phyloP scores from a whole-genome alignment of 257 asterid species.

The Datura wrightii region DNA sequence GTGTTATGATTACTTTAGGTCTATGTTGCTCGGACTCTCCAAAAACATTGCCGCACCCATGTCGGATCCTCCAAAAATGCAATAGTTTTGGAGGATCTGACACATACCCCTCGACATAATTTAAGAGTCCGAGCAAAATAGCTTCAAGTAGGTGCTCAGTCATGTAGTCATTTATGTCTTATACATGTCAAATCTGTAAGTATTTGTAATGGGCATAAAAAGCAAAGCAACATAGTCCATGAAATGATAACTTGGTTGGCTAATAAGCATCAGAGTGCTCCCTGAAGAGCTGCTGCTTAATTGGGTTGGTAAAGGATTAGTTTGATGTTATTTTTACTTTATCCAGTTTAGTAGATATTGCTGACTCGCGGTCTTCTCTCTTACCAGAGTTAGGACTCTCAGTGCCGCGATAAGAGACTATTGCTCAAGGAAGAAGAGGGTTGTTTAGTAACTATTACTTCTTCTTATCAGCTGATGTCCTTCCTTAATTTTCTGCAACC shows the following conservation, averaged over 20 bases:
- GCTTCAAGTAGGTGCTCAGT: background rate
- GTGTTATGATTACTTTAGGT: background rate
- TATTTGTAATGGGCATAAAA: background rate
- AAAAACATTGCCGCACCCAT: too few relatives aligned
- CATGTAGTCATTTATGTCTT: slow-evolving; percentile 14
- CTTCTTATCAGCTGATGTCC: slow-evolving; percentile 10
- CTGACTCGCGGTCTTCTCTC: slow-evolving; percentile 31
- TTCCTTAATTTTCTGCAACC: background rate
- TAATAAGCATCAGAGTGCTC: slow-evolving; percentile 10
- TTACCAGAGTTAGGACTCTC: slow-evolving; percentile 74
- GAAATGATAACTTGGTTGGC: slow-evolving; percentile 1
- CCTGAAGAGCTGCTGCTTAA: background rate
- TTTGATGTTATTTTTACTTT: background rate
- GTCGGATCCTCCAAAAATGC: too few relatives aligned
- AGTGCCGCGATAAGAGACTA: slow-evolving; percentile 72
- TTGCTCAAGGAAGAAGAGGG: slow-evolving; percentile 45
- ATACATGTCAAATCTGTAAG: background rate
- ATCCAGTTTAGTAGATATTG: background rate
- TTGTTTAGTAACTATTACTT: slow-evolving; percentile 27
- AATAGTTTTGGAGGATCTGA: too few relatives aligned
- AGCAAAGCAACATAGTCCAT: background rate
- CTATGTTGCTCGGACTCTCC: too few relatives aligned
- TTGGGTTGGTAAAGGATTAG: background rate
- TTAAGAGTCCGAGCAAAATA: too few relatives aligned
- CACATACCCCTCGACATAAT: too few relatives aligned